Conservation (phyloP, 257 asterid genomes). For the Solanum arcanum region DNA sequence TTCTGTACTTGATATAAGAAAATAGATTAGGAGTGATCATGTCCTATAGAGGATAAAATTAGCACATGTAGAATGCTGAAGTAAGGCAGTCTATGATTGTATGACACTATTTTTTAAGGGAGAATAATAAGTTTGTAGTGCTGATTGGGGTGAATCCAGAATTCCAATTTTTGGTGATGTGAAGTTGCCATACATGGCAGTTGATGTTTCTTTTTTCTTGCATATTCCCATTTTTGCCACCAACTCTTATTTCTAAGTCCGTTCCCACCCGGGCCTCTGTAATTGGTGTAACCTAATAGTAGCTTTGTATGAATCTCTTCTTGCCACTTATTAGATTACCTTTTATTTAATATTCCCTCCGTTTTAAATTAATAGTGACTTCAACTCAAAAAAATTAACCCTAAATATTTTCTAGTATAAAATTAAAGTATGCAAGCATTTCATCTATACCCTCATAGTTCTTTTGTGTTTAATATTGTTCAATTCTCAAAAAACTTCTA, state of each 20-base stretch:
- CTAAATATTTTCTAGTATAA: neutral
- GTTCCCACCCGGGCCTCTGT: neutral
- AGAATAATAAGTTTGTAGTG: neutral
- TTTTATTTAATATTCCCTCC: neutral
- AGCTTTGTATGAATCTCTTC: neutral
- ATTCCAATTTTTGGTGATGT: neutral
- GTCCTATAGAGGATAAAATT: neutral
- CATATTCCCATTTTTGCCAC: neutral
- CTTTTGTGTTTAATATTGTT: neutral
- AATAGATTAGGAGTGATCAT: neutral
- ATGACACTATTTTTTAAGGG: neutral
- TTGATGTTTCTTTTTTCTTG: neutral
- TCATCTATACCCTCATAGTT: neutral
- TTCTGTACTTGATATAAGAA: neutral
- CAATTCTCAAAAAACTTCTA: neutral
- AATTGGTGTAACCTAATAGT: neutral
- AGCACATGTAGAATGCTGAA: neutral
- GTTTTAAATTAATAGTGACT: neutral
- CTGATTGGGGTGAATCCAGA: neutral
- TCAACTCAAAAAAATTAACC: neutral
- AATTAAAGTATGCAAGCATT: neutral
- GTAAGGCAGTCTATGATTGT: neutral
- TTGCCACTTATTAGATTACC: neutral
- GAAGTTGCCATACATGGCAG: neutral
- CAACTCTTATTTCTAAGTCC: neutral